Evolutionary conservation across 441 rosid species (phyloP), one percentile per base, ranked within the genome.

Genomic region (Syzygium syzygioides): DNA sequence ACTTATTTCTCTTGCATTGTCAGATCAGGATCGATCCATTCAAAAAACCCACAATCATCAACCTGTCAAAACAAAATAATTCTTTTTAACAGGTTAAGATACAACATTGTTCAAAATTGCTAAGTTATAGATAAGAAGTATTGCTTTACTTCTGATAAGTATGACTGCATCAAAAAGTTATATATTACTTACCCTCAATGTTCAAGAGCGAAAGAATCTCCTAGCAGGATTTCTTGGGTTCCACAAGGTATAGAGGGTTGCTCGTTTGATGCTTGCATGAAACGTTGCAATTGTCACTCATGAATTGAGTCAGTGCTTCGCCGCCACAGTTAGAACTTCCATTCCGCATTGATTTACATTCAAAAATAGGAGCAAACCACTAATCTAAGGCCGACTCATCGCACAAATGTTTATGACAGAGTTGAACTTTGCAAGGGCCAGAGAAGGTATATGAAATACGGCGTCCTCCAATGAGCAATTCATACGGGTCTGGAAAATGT

Each of bases 401-500:
- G 25, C n/a, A 28, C 62, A 57, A 57, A 25, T 57, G 62, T n/a
- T 25, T 57, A 57, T 25, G 62, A 57, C 62, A 57, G n/a, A 57
- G 62, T 14, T 57, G 62, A 57, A 57, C 62, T 57, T 57, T 57
- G 62, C 0, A 4, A 57, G 0, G 1, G 62, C n/a, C 0, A 25
- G 62, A 57, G 25, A 57, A 57, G 62, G 62, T 0, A 25, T 57
- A 57, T 25, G 62, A 4, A 11, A 57, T 57, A 13, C 2, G 0
- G 62, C 62, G n/a, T 57, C 62, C 62, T 25, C n/a, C 62, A 57
- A 57, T 57, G n/a, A 57, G 3, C n/a, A 57, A 57, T 28, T 0
- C 0, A 59, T 3, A 0, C 66, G 0, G 0, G 17, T 59, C 64
- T 60, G 1, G 32, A 60, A 60, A 2, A 30, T 28, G 8, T 0